Percentiles rank a stretch among this genome's conserved stretches.
phyloP scores from a whole-genome alignment of 495 filamentous ascomycete genomes.

The Aspergillus wentii region DNA sequence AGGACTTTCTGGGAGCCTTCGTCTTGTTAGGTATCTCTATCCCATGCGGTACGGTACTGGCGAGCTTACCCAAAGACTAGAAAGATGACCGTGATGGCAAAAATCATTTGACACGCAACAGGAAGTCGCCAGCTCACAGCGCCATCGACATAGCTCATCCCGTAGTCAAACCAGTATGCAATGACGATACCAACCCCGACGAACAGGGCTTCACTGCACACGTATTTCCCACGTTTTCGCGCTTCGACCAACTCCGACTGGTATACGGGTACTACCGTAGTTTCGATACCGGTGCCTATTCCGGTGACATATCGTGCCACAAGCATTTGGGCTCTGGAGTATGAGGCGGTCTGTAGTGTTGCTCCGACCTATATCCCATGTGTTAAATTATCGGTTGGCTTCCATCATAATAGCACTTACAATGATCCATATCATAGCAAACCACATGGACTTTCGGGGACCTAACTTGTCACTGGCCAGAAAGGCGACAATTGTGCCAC shows the following conservation, averaged over 20 bases:
- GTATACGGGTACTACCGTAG: constrained; percentile 44
- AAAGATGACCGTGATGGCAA: constrained; percentile 29
- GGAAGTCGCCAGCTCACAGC: constrained; percentile 41
- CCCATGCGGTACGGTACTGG: constrained; percentile 8
- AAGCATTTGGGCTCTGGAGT: constrained; percentile 36
- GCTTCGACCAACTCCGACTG: constrained; percentile 44
- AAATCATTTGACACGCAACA: constrained; percentile 37
- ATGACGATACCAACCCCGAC: constrained; percentile 31
- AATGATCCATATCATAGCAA: constrained; percentile 29
- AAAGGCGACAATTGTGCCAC: constrained; percentile 36
- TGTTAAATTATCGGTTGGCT: too few relatives aligned
- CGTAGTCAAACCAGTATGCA: constrained; percentile 45
- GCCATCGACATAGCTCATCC: constrained; percentile 32
- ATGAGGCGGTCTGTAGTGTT: constrained; percentile 37
- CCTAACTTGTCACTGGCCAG: constrained; percentile 44
- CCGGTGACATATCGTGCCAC: constrained; percentile 45
- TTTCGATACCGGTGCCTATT: constrained; percentile 48
- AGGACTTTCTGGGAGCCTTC: constrained; percentile 39
- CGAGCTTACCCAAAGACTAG: constrained; percentile 28
- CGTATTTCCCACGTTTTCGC: constrained; percentile 36
- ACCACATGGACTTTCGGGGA: constrained; percentile 38
- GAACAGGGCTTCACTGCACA: constrained; percentile 40
- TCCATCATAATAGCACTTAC: too few relatives aligned
- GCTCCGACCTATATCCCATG: constrained; percentile 44
- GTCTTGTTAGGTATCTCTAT: neutral